Conservation (phyloP, 352 stramenopile genomes). For the Pythium grandisporangium region DNA sequence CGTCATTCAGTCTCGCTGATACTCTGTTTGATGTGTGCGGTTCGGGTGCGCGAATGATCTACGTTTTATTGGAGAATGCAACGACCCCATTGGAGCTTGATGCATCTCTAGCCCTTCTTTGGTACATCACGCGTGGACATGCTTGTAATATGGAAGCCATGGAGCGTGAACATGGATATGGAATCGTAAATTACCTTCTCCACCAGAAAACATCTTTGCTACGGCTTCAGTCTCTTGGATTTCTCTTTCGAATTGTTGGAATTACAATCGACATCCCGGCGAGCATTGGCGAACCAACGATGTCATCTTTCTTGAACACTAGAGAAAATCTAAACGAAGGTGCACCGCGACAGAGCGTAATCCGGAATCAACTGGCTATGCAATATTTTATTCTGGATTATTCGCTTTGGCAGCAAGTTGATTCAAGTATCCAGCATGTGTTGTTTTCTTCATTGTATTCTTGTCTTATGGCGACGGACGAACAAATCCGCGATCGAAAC, state of each 20-base stretch:
- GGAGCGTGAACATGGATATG: slow-evolving; percentile 67
- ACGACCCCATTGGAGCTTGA: slow-evolving; percentile 28
- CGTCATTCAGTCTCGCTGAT: slow-evolving; percentile 21
- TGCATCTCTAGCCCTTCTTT: slow-evolving; percentile 30
- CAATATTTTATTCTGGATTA: slow-evolving; percentile 72
- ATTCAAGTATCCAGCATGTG: slow-evolving; percentile 23
- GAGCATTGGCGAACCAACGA: too few relatives aligned
- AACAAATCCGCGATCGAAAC: slow-evolving; percentile 34
- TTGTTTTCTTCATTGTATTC: slow-evolving; percentile 64
- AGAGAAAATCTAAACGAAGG: neutral
- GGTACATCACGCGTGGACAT: slow-evolving; percentile 20
- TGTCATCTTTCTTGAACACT: too few relatives aligned
- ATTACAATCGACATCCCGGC: slow-evolving; percentile 33
- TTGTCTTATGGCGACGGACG: slow-evolving; percentile 26
- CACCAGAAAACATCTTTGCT: slow-evolving; percentile 45
- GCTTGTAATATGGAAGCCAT: slow-evolving; percentile 39
- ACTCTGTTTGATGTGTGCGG: slow-evolving; percentile 30
- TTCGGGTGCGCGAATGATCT: slow-evolving; percentile 44
- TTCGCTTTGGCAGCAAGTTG: slow-evolving; percentile 47
- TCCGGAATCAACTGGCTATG: slow-evolving; percentile 51
- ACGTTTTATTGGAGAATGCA: slow-evolving; percentile 37
- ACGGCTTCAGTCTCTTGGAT: slow-evolving; percentile 17
- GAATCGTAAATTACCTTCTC: slow-evolving; percentile 55
- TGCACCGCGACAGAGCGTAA: slow-evolving; percentile 20
- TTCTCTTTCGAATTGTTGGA: slow-evolving; percentile 46